Percentiles rank a stretch among this genome's conserved stretches.
Conservation (phyloP, 805 yeast species). For the Metschnikowia hibisci region DNA sequence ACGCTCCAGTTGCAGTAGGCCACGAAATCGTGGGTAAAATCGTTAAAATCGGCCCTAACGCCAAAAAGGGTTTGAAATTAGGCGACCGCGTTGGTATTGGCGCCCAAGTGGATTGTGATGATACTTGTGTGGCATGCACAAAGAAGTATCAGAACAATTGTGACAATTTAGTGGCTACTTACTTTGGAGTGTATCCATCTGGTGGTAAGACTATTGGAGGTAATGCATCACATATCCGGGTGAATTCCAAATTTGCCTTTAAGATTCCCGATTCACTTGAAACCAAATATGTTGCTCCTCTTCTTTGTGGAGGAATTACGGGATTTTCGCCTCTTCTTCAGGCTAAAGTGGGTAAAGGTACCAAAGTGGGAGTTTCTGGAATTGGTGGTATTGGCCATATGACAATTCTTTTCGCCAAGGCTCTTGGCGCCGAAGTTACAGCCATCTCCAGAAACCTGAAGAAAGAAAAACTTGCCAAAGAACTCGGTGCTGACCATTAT, state of each 20-base stretch:
- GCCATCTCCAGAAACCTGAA: conserved; percentile 50
- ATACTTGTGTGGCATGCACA: conserved; percentile 13
- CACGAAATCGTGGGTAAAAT: conserved; percentile 25
- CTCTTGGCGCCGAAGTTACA: conserved; percentile 59
- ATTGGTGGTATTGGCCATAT: conserved; percentile 68
- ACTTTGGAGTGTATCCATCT: conserved; percentile 12
- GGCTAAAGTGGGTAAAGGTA: conserved; percentile 19
- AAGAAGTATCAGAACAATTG: conserved; percentile 13
- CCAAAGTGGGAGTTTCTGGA: conserved; percentile 57
- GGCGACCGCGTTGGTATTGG: conserved; percentile 84
- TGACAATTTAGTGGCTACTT: conserved; percentile 12
- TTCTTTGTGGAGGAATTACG: conserved; percentile 22
- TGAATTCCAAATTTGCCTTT: conserved; percentile 18
- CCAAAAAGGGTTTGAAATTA: conserved; percentile 36
- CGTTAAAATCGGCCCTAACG: conserved; percentile 18
- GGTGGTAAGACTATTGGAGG: conserved; percentile 17
- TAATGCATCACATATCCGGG: conserved; percentile 16
- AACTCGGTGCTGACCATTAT: conserved; percentile 51
- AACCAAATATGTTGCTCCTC: conserved; percentile 17
- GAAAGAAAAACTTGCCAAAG: conserved; percentile 50
- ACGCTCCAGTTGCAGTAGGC: conserved; percentile 23
- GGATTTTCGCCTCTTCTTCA: conserved; percentile 21
- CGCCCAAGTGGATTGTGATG: conserved; percentile 44
- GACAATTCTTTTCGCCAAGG: conserved; percentile 56
- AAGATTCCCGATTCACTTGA: conserved; percentile 17